Conservation (phyloP, 78 protist species). For the Planoprotostelium fungivorum region DNA sequence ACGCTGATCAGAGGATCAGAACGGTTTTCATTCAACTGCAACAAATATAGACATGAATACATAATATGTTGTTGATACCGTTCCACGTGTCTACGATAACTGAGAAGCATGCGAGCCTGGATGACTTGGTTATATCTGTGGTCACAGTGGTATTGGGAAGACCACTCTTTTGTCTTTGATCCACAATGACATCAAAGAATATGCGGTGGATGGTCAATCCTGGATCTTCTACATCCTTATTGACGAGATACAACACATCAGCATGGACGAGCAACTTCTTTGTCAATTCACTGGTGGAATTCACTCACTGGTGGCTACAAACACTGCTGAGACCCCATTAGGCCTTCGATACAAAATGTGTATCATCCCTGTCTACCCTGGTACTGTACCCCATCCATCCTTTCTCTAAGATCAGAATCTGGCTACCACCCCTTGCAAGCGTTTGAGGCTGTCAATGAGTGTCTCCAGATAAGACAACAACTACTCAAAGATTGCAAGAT, state of each 20-base stretch:
- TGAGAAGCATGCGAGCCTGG: too few species aligned
- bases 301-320: background rate
- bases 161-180: background rate
- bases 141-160: background rate
- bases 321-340: background rate
- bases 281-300: background rate
- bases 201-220: background rate
- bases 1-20: background rate
- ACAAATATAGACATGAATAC: background rate
- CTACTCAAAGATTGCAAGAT: background rate
- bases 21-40: background rate
- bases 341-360: background rate
- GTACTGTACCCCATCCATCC: background rate
- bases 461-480: background rate
- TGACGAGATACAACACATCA: background rate
- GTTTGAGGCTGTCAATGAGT: background rate
- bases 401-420: too few species aligned
- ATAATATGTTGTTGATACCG: too few species aligned
- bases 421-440: too few species aligned
- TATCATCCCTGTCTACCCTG: background rate
- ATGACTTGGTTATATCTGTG: background rate
- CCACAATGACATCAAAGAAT: background rate
- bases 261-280: background rate
- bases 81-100: too few species aligned
- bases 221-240: background rate